Evolutionary conservation across 495 filamentous ascomycete species (phyloP).

Genomic region (Aspergillus diversus): DNA sequence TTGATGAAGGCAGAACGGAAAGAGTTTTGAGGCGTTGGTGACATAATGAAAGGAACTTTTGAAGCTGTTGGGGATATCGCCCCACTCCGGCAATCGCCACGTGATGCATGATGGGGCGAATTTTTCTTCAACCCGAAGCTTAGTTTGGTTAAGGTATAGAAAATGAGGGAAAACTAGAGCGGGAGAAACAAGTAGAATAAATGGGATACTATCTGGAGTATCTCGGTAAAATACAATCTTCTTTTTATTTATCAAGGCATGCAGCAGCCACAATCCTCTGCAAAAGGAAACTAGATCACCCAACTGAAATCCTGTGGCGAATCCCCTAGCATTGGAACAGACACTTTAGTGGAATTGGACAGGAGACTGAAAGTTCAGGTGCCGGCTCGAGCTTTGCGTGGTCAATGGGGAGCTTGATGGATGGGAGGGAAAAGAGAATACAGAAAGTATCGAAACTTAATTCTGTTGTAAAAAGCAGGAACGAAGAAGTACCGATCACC

Average conservation of each 20-base stretch:
- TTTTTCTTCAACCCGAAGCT: background rate
- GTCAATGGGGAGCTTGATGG: too few species aligned
- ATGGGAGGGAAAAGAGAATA: too few species aligned
- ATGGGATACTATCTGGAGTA: background rate
- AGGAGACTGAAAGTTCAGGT: too few species aligned
- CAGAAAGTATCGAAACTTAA: too few species aligned
- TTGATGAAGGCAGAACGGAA: background rate
- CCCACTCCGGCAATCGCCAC: constrained; percentile 25
- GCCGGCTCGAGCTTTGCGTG: too few species aligned
- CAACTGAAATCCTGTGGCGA: too few species aligned
- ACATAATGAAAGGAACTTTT: constrained; percentile 16
- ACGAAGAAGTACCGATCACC: constrained; percentile 3
- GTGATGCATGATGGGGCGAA: constrained; percentile 16
- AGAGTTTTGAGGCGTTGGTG: background rate
- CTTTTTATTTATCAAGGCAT: background rate
- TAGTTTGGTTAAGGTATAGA: background rate
- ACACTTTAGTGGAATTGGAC: too few species aligned
- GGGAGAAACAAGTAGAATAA: background rate
- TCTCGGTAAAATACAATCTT: background rate
- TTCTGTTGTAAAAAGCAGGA: too few species aligned
- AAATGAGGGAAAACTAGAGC: background rate
- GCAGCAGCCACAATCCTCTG: background rate
- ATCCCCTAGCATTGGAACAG: too few species aligned
- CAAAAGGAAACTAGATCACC: too few species aligned
- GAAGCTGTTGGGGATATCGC: constrained; percentile 25